phyloP scores from a whole-genome alignment of 2,329 filamentous ascomycete genomes.

The Colletotrichum incanum region DNA sequence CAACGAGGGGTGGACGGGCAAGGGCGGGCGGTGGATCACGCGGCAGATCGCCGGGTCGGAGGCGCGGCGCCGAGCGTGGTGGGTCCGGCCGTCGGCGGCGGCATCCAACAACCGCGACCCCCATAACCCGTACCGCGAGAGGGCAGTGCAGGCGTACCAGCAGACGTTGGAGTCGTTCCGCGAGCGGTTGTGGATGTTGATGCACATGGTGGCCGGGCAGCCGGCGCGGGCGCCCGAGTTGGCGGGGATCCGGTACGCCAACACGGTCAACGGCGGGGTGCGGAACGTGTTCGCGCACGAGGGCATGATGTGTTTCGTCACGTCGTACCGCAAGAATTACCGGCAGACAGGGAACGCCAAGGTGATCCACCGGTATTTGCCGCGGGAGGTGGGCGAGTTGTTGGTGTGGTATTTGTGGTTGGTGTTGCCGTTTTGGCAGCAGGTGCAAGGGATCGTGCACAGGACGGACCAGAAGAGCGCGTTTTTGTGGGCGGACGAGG shows the following conservation, averaged over 20 bases:
- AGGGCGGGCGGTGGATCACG: constrained; percentile 12
- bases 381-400: constrained; percentile 46
- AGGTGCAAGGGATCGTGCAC: neutral
- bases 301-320: constrained; percentile 10
- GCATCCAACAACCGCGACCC: too few relatives aligned
- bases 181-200: constrained; percentile 34
- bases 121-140: neutral
- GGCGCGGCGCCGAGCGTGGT: neutral
- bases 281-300: constrained; percentile 39
- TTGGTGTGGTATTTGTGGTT: constrained; percentile 48
- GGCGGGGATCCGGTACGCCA: constrained; percentile 18
- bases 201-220: constrained; percentile 33
- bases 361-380: constrained; percentile 49
- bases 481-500: neutral
- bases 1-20: constrained; percentile 13
- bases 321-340: neutral
- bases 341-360: constrained; percentile 41
- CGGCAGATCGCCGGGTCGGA: neutral
- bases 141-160: constrained; percentile 12
- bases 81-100: neutral
- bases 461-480: neutral
- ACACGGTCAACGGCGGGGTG: constrained; percentile 39
- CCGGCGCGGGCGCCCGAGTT: constrained; percentile 29
- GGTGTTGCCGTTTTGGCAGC: constrained; percentile 3
- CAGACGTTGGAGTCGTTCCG: constrained; percentile 25